Conservation (phyloP, 2,329 filamentous ascomycete genomes). For the Aspergillus melleus region DNA sequence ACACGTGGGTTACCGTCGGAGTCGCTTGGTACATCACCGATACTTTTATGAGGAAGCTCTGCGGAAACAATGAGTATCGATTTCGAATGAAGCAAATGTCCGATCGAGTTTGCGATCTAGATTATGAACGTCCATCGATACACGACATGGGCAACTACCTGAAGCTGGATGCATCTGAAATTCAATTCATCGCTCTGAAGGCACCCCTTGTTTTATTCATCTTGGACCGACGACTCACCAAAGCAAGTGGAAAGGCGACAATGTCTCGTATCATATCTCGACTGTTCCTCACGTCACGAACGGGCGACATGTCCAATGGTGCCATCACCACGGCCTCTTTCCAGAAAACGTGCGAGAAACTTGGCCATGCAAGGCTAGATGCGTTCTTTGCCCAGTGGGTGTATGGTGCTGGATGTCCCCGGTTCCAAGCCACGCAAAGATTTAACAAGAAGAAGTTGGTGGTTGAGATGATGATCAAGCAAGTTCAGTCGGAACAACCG, state of each 20-base stretch:
- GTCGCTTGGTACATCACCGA: conserved; percentile 95
- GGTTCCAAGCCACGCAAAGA: conserved; percentile 79
- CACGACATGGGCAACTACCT: conserved; percentile 76
- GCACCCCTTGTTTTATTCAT: conserved; percentile 90
- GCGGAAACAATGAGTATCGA: conserved; percentile 91
- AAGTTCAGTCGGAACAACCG: conserved; percentile 64
- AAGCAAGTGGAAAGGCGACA: conserved; percentile 80
- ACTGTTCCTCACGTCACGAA: conserved; percentile 82
- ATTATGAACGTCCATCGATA: conserved; percentile 79
- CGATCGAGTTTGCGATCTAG: conserved; percentile 77
- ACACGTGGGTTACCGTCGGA: conserved; percentile 87
- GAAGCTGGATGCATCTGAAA: conserved; percentile 78
- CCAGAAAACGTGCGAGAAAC: conserved; percentile 80
- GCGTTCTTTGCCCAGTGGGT: conserved; percentile 95
- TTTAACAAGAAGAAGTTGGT: conserved; percentile 98
- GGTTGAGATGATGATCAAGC: conserved; percentile 85
- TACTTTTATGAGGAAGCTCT: conserved; percentile 83
- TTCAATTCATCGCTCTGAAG: conserved; percentile 88
- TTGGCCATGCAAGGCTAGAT: conserved; percentile 82
- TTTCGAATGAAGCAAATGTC: conserved; percentile 84
- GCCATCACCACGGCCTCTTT: conserved; percentile 76
- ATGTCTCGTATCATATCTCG: conserved; percentile 82
- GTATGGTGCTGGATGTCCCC: conserved; percentile 80
- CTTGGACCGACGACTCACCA: conserved; percentile 84
- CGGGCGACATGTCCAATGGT: conserved; percentile 69